Evolutionary conservation across 768 basidiomycete species (phyloP).

Genomic region (Suillus brevipes): DNA sequence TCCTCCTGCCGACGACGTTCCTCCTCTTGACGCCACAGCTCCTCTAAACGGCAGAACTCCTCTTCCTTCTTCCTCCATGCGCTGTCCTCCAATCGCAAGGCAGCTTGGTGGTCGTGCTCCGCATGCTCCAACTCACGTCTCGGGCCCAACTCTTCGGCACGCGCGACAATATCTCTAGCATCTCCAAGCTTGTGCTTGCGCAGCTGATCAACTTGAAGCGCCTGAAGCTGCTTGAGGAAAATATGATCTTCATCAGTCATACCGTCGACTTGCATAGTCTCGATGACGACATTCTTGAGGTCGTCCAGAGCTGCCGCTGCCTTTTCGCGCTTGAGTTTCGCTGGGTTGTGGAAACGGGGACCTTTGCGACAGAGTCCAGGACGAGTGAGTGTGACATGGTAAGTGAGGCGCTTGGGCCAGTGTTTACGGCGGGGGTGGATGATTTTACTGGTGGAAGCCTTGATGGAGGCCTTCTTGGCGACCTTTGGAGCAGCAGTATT

Average conservation of each 20-base stretch:
- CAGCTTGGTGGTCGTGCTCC: constrained; percentile 22
- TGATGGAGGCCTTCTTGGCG: not conserved
- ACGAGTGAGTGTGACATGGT: constrained; percentile 2
- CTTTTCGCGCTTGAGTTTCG: constrained; percentile 7
- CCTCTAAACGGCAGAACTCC: constrained; percentile 24
- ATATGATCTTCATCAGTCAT: constrained; percentile 25
- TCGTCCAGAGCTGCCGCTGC: constrained; percentile 1
- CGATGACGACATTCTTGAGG: constrained; percentile 4
- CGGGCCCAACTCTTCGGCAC: constrained; percentile 21
- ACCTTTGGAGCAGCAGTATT: not conserved
- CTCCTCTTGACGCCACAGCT: constrained; percentile 12
- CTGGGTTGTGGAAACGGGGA: not conserved
- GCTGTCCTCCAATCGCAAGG: constrained; percentile 15
- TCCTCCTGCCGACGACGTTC: constrained; percentile 13
- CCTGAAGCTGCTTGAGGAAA: constrained; percentile 27
- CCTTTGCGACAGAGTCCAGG: constrained; percentile 10
- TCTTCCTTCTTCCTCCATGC: constrained; percentile 13
- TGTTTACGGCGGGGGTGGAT: constrained; percentile 15
- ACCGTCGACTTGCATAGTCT: constrained; percentile 16
- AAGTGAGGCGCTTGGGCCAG: constrained; percentile 21
- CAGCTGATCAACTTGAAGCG: constrained; percentile 17
- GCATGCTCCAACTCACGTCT: constrained; percentile 18
- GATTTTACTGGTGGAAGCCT: not conserved
- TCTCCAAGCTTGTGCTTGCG: constrained; percentile 18
- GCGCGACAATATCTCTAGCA: constrained; percentile 21